Evolutionary conservation across 345 rosid species (phyloP).

Genomic region (Brassica rapa): DNA sequence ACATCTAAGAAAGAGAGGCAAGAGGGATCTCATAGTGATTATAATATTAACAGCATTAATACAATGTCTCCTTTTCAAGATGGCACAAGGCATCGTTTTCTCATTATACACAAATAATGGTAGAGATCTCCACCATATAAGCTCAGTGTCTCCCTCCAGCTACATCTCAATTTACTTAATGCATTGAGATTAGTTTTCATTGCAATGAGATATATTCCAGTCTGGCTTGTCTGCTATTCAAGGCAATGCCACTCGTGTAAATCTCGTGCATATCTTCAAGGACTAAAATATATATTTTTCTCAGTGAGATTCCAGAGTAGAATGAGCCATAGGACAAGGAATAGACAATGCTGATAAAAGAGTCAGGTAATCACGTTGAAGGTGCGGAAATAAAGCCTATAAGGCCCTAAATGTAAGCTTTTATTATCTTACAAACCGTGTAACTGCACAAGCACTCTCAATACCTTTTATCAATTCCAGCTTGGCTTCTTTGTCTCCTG

Average conservation of each 20-base stretch:
- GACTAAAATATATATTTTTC: not conserved
- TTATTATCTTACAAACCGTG: not conserved
- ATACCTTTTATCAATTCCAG: slow-evolving; percentile 11
- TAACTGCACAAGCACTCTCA: slow-evolving; percentile 25
- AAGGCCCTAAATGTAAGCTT: not conserved
- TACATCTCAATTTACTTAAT: not conserved
- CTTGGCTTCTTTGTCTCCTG: slow-evolving; percentile 27
- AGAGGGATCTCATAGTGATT: not conserved
- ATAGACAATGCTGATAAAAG: not conserved
- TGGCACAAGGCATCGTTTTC: slow-evolving; percentile 8
- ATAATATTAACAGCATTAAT: not conserved
- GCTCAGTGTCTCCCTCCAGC: slow-evolving; percentile 27
- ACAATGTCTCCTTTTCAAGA: slow-evolving; percentile 2
- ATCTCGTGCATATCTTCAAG: slow-evolving; percentile 14
- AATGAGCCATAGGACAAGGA: slow-evolving; percentile 6
- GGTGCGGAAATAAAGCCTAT: not conserved
- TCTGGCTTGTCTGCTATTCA: slow-evolving; percentile 29
- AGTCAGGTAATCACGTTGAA: not conserved
- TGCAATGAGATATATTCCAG: not conserved
- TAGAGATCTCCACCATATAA: slow-evolving; percentile 10
- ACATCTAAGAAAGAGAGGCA: slow-evolving; percentile 9
- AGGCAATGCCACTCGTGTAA: slow-evolving; percentile 23
- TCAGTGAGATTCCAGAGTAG: not conserved
- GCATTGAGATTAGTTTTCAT: slow-evolving; percentile 6
- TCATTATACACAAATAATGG: not conserved